These are phyloP conservation scores for Termitomyces sp. DNA, from an alignment of 768 basidiomycete species.

Conservation along the genomic window DNA sequence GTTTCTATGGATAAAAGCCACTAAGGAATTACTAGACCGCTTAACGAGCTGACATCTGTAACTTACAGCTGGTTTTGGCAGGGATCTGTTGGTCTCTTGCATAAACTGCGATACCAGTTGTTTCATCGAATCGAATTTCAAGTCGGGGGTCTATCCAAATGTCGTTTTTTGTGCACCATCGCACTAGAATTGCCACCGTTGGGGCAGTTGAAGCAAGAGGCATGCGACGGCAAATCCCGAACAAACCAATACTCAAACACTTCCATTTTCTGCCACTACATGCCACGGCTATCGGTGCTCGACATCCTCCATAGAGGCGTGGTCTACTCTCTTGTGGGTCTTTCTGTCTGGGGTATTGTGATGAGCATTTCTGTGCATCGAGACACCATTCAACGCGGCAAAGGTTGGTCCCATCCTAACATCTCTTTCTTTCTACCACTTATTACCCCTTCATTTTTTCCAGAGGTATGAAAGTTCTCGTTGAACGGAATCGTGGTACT, in stretches of 20 bases:
- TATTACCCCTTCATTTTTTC: neutral
- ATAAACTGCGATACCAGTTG: slow-evolving; percentile 30
- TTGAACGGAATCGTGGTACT: neutral
- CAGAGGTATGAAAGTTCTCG: neutral
- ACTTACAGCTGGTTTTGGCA: slow-evolving; percentile 31
- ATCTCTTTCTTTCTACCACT: too few relatives aligned
- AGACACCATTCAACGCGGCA: slow-evolving; percentile 47
- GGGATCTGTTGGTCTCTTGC: slow-evolving; percentile 28
- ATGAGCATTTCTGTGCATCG: slow-evolving; percentile 49
- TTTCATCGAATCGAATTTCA: slow-evolving; percentile 23
- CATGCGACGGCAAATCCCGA: slow-evolving; percentile 3
- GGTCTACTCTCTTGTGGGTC: slow-evolving; percentile 47
- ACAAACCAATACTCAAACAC: neutral
- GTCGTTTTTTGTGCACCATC: slow-evolving; percentile 45
- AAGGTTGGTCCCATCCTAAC: slow-evolving; percentile 35
- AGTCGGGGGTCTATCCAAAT: slow-evolving; percentile 44
- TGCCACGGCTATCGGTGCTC: slow-evolving; percentile 26
- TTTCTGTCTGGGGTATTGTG: slow-evolving; percentile 48
- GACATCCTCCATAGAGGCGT: slow-evolving; percentile 52
- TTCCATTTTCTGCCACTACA: neutral
- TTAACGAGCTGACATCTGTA: slow-evolving; percentile 3
- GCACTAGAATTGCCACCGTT: slow-evolving; percentile 27
- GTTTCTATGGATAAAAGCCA: slow-evolving; percentile 60
- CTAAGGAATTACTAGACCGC: slow-evolving; percentile 25
- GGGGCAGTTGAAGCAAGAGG: slow-evolving; percentile 2